Conservation (phyloP, 345 rosid species). For the Eucalyptus coolabah region DNA sequence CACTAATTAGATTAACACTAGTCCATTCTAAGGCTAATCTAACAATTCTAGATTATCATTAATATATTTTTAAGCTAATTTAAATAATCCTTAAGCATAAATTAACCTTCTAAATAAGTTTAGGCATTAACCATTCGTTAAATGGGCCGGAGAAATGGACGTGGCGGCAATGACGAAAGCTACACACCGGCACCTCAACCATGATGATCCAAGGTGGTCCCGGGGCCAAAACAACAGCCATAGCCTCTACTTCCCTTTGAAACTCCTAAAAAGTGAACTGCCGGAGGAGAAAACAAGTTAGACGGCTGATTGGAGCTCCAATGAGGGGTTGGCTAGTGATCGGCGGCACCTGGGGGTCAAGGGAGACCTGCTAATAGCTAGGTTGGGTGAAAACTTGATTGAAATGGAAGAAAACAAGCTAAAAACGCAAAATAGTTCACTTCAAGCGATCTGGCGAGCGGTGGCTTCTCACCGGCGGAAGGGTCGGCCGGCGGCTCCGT, state of each 20-base stretch:
- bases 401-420: too few species aligned
- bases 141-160: rapidly evolving
- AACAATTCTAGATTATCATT: rapidly evolving
- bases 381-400: rapidly evolving
- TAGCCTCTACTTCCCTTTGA: rapidly evolving
- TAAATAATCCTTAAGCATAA: rapidly evolving
- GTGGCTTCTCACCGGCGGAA: rapidly evolving
- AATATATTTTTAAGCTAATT: rapidly evolving
- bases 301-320: rapidly evolving
- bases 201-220: rapidly evolving
- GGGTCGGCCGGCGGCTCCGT: rapidly evolving
- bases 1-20: too few species aligned
- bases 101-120: too few species aligned
- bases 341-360: rapidly evolving
- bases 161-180: rapidly evolving
- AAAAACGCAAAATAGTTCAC: rapidly evolving
- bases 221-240: rapidly evolving
- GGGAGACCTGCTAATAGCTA: rapidly evolving
- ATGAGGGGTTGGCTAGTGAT: rapidly evolving
- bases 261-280: too few species aligned
- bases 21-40: too few species aligned
- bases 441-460: rapidly evolving
- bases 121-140: too few species aligned
- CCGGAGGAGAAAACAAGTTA: rapidly evolving
- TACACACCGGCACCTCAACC: rapidly evolving